Conservation (phyloP, 2,329 filamentous ascomycete genomes). For the Ceratocystis eucalypticola region DNA sequence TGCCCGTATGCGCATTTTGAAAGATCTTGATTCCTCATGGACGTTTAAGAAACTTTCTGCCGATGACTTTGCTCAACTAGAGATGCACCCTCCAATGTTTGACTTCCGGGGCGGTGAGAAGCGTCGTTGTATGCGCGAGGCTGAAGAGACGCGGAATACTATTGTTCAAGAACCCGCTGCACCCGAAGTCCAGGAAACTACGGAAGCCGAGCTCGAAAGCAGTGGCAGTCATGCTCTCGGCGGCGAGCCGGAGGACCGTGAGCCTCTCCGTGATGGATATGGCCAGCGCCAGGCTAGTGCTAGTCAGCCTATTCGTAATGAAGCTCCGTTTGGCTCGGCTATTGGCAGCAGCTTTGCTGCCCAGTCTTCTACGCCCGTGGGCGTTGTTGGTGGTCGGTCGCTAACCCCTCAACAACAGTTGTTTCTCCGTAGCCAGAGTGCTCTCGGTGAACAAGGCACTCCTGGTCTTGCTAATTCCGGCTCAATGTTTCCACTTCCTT, state of each 20-base stretch:
- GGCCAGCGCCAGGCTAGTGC: constrained; percentile 46
- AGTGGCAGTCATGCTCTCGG: constrained; percentile 77
- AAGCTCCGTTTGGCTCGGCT: constrained; percentile 42
- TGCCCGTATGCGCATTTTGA: constrained; percentile 3
- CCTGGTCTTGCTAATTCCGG: constrained; percentile 37
- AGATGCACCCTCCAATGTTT: constrained; percentile 55
- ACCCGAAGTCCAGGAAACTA: constrained; percentile 32
- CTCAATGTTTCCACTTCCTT: constrained; percentile 44
- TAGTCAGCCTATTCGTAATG: constrained; percentile 59
- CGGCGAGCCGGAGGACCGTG: constrained; percentile 78
- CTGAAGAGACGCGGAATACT: constrained; percentile 33
- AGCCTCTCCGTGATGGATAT: constrained; percentile 39
- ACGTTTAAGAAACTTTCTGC: constrained; percentile 14
- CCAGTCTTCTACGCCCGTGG: constrained; percentile 35
- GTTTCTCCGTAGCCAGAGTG: constrained; percentile 50
- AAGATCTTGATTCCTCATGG: constrained; percentile 21
- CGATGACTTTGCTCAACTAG: constrained; percentile 21
- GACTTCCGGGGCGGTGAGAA: constrained; percentile 72
- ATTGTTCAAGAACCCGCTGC: constrained; percentile 36
- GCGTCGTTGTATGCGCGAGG: constrained; percentile 62
- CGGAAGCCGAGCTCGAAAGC: constrained; percentile 66
- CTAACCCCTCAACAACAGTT: constrained; percentile 69
- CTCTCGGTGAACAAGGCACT: constrained; percentile 48
- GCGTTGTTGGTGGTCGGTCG: constrained; percentile 49
- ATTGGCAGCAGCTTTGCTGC: constrained; percentile 43